phyloP scores from a whole-genome alignment of 805 yeast species.

The Lipomyces japonicus region DNA sequence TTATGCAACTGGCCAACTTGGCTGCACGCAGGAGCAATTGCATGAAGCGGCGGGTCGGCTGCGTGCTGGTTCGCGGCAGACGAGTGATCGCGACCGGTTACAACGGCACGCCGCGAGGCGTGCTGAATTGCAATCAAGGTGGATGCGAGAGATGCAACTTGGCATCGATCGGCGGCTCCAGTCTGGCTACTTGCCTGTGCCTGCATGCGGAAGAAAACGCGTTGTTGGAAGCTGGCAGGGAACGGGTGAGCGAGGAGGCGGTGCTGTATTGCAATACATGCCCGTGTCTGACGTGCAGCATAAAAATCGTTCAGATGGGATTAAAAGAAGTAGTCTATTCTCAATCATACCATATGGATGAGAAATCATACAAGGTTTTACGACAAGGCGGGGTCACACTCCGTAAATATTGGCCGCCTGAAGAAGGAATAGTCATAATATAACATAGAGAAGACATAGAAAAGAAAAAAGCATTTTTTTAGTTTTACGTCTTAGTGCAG shows the following conservation, averaged over 20 bases:
- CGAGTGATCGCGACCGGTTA: conserved; percentile 95
- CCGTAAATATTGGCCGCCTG: conserved; percentile 54
- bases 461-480: too few species aligned
- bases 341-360: conserved; percentile 90
- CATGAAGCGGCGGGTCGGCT: conserved; percentile 96
- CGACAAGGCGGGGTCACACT: conserved; percentile 67
- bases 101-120: conserved; percentile 92
- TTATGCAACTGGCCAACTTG: conserved; percentile 87
- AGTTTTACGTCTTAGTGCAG: too few species aligned
- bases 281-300: conserved; percentile 94
- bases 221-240: conserved; percentile 87
- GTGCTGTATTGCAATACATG: conserved; percentile 89
- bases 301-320: conserved; percentile 91
- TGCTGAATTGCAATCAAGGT: conserved; percentile 88
- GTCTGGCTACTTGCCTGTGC: conserved; percentile 80
- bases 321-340: conserved; percentile 88
- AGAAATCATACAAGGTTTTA: conserved; percentile 64
- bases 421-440: conserved; percentile 30
- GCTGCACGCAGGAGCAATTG: conserved; percentile 93
- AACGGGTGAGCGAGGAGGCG: conserved; percentile 56
- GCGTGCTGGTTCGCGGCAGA: conserved; percentile 82
- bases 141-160: conserved; percentile 87
- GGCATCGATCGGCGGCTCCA: conserved; percentile 56
- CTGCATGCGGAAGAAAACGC: conserved; percentile 98
- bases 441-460: neutral